Percentiles rank a stretch among this genome's conserved stretches.
phyloP scores from a whole-genome alignment of 2,329 filamentous ascomycete species.

The Bipolaris gigantea region DNA sequence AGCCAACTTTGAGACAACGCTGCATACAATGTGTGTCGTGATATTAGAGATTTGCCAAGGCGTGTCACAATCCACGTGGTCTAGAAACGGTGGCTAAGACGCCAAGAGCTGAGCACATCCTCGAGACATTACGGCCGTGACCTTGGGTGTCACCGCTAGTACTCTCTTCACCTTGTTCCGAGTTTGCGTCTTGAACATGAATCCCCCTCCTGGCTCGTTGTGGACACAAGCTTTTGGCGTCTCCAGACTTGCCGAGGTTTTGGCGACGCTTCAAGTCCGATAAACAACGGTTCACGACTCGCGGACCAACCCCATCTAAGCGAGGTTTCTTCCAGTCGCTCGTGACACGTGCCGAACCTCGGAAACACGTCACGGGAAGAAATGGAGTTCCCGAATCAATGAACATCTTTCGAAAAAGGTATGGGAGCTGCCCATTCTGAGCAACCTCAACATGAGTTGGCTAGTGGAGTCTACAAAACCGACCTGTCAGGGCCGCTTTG shows the following conservation, averaged over 20 bases:
- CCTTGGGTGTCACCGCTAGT: not conserved
- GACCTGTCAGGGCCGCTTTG: not conserved
- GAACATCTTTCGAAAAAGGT: not conserved
- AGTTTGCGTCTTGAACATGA: not conserved
- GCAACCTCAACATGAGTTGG: not conserved
- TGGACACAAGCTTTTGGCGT: not conserved
- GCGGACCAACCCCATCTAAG: not conserved
- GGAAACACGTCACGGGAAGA: not conserved
- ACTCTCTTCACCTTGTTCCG: not conserved
- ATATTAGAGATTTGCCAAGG: not conserved
- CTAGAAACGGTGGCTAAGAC: not conserved
- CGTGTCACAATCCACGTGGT: not conserved
- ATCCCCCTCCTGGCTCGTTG: not conserved
- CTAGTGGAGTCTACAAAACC: constrained; percentile 12
- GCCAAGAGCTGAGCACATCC: not conserved
- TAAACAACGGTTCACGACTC: not conserved
- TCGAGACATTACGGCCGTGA: not conserved
- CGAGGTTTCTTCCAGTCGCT: not conserved
- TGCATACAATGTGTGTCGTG: not conserved
- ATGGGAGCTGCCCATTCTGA: not conserved
- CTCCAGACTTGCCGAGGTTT: not conserved
- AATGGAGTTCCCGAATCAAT: not conserved
- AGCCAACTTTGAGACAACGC: not conserved
- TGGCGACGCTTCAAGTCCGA: not conserved
- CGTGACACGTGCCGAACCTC: not conserved